These are phyloP conservation scores for Dunaliella sp. DNA, from an alignment of 139 green algal species.

Conservation along the genomic window DNA sequence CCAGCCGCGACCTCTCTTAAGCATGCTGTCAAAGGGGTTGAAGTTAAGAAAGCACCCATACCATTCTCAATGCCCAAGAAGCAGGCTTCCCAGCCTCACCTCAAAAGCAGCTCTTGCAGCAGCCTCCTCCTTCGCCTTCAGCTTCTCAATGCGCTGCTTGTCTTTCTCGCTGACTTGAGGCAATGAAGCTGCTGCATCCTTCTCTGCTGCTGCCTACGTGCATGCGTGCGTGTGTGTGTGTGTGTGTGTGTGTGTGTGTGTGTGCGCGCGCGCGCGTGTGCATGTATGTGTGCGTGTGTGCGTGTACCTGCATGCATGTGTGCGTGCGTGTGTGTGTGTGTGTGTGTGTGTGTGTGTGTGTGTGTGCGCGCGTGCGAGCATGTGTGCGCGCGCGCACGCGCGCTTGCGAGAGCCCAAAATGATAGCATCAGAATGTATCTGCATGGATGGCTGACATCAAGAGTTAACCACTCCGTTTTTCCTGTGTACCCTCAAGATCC, in stretches of 20 bases:
- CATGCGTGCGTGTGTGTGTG: not conserved
- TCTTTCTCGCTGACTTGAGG: conserved; percentile 57
- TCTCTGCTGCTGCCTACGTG: not conserved
- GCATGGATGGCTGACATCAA: no score
- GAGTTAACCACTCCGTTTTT: no score
- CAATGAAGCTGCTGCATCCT: conserved; percentile 15
- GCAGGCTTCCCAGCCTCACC: conserved; percentile 27
- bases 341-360: not conserved
- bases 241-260: not conserved
- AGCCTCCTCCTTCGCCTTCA: conserved; percentile 52
- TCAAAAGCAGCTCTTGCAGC: conserved; percentile 51
- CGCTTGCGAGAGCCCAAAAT: no score
- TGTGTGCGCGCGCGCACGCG: no score
- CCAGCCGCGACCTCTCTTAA: no score
- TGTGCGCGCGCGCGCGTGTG: not conserved
- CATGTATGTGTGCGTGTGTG: conserved; percentile 1
- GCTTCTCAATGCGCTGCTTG: conserved; percentile 62
- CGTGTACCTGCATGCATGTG: conserved; percentile 4
- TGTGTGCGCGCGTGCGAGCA: not conserved
- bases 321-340: not conserved
- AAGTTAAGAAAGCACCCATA: no score
- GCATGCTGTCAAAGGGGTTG: no score
- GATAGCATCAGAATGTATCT: no score
- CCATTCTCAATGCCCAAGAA: no score
- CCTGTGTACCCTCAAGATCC: no score